Conservation (phyloP, 169 alveolate genomes). For the Eimeria acervulina region DNA sequence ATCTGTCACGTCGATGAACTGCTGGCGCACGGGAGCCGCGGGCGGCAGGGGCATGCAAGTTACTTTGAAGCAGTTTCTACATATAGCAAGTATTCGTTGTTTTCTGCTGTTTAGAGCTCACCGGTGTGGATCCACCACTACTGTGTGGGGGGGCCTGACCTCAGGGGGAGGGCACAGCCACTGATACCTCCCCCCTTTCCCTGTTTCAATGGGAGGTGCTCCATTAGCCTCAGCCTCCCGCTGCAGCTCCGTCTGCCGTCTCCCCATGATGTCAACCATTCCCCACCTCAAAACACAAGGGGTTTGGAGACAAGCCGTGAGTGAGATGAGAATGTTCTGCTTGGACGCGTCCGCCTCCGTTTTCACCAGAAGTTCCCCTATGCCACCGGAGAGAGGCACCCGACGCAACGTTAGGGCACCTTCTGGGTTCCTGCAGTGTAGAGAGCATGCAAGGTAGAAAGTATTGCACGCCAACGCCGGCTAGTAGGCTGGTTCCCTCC, state of each 20-base stretch:
- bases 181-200: slow-evolving; percentile 75
- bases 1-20: neutral
- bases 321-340: slow-evolving; percentile 35
- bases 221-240: slow-evolving; percentile 32
- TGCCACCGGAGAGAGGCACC: slow-evolving; percentile 67
- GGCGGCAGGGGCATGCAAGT: too few relatives aligned
- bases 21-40: neutral
- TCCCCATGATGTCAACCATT: slow-evolving; percentile 81
- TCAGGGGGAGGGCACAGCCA: slow-evolving; percentile 79
- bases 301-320: slow-evolving; percentile 71
- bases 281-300: slow-evolving; percentile 81
- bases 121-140: slow-evolving; percentile 78
- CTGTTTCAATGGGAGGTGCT: slow-evolving; percentile 21
- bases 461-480: neutral
- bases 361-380: slow-evolving; percentile 58
- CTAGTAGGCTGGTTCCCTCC: neutral
- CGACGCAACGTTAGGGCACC: slow-evolving; percentile 39
- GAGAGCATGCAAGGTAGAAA: neutral
- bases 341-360: slow-evolving; percentile 64
- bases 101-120: neutral
- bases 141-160: slow-evolving; percentile 75
- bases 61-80: neutral
- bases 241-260: slow-evolving; percentile 75
- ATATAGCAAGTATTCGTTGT: neutral
- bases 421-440: slow-evolving; percentile 26